Evolutionary conservation across 257 asterid genomes (phyloP).

Genomic region (Gentiana dahurica): DNA sequence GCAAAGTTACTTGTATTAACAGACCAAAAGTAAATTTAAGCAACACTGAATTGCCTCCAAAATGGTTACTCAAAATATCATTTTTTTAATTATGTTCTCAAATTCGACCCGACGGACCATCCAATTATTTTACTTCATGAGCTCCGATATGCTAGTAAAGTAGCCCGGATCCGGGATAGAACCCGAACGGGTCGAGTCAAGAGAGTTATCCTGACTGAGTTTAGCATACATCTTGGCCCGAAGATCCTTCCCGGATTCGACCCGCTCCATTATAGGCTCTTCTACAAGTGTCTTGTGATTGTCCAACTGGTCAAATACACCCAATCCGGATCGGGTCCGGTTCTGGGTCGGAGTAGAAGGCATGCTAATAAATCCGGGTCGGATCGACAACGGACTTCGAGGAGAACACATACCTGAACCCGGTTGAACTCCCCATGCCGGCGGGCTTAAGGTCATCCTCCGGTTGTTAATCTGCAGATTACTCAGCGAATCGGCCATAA

Average conservation of each 20-base stretch:
- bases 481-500: conserved; percentile 50
- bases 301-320: conserved; percentile 40
- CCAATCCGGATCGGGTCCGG: conserved; percentile 24
- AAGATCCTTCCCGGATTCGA: conserved; percentile 66
- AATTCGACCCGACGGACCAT: no score
- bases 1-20: conserved; percentile 11
- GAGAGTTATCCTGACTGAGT: conserved; percentile 65
- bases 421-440: conserved; percentile 40
- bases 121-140: conserved; percentile 23
- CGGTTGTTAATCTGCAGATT: conserved; percentile 42
- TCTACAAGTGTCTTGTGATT: conserved; percentile 22
- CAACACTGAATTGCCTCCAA: conserved; percentile 8
- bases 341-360: conserved; percentile 50
- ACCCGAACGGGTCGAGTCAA: conserved; percentile 34
- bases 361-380: conserved; percentile 47
- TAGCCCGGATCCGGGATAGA: conserved; percentile 40
- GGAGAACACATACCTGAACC: conserved; percentile 47
- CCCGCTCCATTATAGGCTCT: conserved; percentile 76
- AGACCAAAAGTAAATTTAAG: not conserved
- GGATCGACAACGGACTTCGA: conserved; percentile 29
- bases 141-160: conserved; percentile 34
- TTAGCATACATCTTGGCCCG: conserved; percentile 65
- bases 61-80: not conserved
- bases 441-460: conserved; percentile 37
- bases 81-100: no score